Percentiles rank a stretch among this genome's conserved stretches.
Evolutionary conservation across 495 filamentous ascomycete species (phyloP).

Genomic region (Penicillium macrosclerotiorum): DNA sequence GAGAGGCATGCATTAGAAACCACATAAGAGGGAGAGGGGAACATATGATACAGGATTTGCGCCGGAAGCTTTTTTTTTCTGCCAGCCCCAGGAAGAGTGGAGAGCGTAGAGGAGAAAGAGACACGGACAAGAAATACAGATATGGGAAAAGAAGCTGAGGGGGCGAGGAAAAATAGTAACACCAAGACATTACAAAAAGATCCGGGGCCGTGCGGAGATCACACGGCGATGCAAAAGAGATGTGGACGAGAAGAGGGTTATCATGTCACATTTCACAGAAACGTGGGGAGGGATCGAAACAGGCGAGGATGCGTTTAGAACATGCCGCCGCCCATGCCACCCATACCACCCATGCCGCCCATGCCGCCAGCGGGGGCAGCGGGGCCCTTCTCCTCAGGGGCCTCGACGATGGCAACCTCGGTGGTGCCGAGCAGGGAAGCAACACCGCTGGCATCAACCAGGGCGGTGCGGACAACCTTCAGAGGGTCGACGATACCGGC

Average conservation of each 20-base stretch:
- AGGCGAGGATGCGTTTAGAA: conserved; percentile 36
- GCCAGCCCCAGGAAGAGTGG: conserved; percentile 23
- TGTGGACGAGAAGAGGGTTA: conserved; percentile 29
- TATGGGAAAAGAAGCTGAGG: conserved; percentile 15
- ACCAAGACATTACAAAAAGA: conserved; percentile 31
- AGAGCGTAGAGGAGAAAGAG: conserved; percentile 16
- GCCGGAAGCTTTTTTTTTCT: conserved; percentile 27
- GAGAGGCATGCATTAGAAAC: conserved; percentile 27
- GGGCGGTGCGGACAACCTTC: conserved; percentile 96
- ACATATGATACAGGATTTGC: conserved; percentile 31
- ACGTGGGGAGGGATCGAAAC: conserved; percentile 7
- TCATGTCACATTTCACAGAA: conserved; percentile 25
- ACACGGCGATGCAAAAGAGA: conserved; percentile 47
- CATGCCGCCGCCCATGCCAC: conserved; percentile 56
- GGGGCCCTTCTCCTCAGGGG: conserved; percentile 83
- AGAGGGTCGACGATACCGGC: conserved; percentile 97
- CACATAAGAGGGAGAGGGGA: conserved; percentile 9
- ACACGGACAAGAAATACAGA: conserved; percentile 33
- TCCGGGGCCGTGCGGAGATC: conserved; percentile 25
- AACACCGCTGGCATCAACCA: conserved; percentile 93
- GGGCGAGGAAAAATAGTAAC: conserved; percentile 25
- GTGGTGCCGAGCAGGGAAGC: conserved; percentile 96
- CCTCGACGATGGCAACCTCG: conserved; percentile 95
- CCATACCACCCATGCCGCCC: conserved; percentile 71
- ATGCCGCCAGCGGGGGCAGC: conserved; percentile 60